Base-by-base conservation (phyloP, 2,329 filamentous ascomycete species). In the Balansia obtecta region DNA sequence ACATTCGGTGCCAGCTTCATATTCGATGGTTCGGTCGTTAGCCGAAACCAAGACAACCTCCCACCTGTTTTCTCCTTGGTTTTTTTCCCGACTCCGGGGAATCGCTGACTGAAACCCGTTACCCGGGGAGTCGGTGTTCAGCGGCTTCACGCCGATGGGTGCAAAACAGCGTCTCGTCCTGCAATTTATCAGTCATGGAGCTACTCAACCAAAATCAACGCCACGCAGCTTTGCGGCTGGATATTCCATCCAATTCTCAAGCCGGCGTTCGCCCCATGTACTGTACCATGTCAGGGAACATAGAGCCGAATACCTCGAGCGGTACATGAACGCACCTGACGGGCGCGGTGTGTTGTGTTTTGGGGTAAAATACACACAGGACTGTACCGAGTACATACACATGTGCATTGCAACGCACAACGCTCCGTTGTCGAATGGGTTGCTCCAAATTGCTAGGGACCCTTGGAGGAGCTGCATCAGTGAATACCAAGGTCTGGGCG, bases 81-180 rank as follows among this genome's bases (percentile, higher is more conserved):
- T 37, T 49, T 49, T 18, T 49, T 16, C 38, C 40, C 30, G 20
- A 43, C 37, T 43, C 39, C 30, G 30, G 42, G 50, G 30, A 46
- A 32, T 30, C 33, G 38, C 20, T 38, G 38, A 42, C 20, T 40
- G 22, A 37, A 39, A 44, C 43, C 38, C 47, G 32, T 47, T 32
- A 32, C 38, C 38, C 50, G 46, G 39, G 47, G 50, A 50, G 40
- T 20, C 32, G 32, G 47, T 47, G 43, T 40, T 39, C 39, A 34
- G 38, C 44, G 27, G 44, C 32, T 10, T 47, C 46, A 16, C 13
- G 37, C 37, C 32, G 18, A 22, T 27, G 30, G 47, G 20, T 39
- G 39, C 42, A 38, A 32, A 45, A 45, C n/a, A 41, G 37, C 11
- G 46, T 33, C 45, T 40, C 9, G 45, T 39, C 16, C n/a, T 33